These are phyloP conservation scores for Leptographium lundbergii DNA, from an alignment of 2,329 filamentous ascomycete species.

Conservation along the genomic window DNA sequence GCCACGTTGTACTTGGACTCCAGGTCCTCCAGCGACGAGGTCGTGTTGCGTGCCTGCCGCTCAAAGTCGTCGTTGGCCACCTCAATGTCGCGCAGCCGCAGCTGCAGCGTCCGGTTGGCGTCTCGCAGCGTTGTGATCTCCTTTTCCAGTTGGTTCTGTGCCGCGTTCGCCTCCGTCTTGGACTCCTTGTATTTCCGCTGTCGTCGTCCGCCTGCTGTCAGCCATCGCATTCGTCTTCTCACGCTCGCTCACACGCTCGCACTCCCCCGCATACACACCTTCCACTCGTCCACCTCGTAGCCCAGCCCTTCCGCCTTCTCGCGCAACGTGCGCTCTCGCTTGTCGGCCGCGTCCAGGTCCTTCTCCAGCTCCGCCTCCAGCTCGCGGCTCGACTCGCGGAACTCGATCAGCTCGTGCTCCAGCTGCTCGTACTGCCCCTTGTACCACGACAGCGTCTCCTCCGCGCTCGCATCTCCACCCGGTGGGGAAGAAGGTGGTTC, in stretches of 20 bases:
- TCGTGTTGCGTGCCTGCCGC: conserved; percentile 87
- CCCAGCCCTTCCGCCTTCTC: conserved; percentile 74
- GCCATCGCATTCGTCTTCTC: conserved; percentile 2
- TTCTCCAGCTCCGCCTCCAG: conserved; percentile 90
- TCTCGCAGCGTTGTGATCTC: conserved; percentile 90
- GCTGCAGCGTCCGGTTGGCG: conserved; percentile 64
- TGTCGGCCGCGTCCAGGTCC: conserved; percentile 90
- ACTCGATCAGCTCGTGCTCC: conserved; percentile 83
- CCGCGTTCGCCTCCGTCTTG: conserved; percentile 73
- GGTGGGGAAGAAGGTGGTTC: conserved; percentile 53
- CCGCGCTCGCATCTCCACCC: conserved; percentile 38
- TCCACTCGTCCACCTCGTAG: conserved; percentile 97
- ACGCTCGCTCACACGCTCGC: no score
- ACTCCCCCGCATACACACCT: conserved; percentile 44
- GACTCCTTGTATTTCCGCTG: conserved; percentile 94
- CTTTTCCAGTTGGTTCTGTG: conserved; percentile 81
- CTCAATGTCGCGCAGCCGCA: conserved; percentile 85
- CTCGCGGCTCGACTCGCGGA: conserved; percentile 86
- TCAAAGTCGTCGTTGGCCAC: conserved; percentile 98
- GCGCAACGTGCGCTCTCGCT: conserved; percentile 72
- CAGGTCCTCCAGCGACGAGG: conserved; percentile 89
- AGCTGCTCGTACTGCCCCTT: conserved; percentile 91
- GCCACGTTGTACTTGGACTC: conserved; percentile 94
- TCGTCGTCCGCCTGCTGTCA: not conserved
- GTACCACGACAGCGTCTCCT: conserved; percentile 84